Evolutionary conservation across 768 basidiomycete species (phyloP).

Genomic region (Lactifluus rugatus): DNA sequence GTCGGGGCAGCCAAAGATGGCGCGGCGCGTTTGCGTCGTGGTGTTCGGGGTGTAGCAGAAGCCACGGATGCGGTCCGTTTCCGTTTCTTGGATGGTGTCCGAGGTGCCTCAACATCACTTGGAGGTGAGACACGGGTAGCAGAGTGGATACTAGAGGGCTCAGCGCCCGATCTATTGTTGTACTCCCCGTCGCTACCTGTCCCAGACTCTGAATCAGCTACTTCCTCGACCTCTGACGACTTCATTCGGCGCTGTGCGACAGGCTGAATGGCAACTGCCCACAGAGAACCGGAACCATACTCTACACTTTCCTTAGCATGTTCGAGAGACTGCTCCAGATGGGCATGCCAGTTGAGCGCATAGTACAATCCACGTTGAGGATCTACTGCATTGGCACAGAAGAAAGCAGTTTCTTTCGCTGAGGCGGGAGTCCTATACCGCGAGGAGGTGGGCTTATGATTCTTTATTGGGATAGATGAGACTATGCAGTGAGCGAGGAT

Average conservation of each 20-base stretch:
- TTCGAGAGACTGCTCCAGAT: slow-evolving; percentile 4
- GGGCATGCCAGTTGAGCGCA: slow-evolving; percentile 3
- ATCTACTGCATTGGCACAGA: slow-evolving; percentile 11
- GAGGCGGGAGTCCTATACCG: slow-evolving; percentile 10
- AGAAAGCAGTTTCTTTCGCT: neutral
- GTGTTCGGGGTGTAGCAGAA: slow-evolving; percentile 12
- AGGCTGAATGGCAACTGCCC: slow-evolving; percentile 13
- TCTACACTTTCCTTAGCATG: neutral
- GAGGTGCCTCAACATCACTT: slow-evolving; percentile 26
- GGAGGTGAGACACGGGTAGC: slow-evolving; percentile 20
- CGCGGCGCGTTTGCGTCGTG: slow-evolving; percentile 16
- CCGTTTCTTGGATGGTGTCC: slow-evolving; percentile 49
- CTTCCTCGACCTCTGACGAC: slow-evolving; percentile 9
- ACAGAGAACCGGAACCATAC: slow-evolving; percentile 13
- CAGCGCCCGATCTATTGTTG: slow-evolving; percentile 20
- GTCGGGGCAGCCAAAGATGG: slow-evolving; percentile 27
- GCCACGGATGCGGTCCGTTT: slow-evolving; percentile 28
- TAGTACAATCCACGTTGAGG: slow-evolving; percentile 14
- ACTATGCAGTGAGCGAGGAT: slow-evolving; percentile 19
- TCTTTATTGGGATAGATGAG: slow-evolving; percentile 17
- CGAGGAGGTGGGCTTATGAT: neutral
- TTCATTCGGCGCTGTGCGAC: slow-evolving; percentile 7
- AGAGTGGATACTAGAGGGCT: slow-evolving; percentile 32
- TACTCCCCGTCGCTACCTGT: slow-evolving; percentile 16
- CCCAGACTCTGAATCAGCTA: neutral